phyloP scores from a whole-genome alignment of 1,284 basidiomycete genomes.

The Papiliotrema nemorosa region DNA sequence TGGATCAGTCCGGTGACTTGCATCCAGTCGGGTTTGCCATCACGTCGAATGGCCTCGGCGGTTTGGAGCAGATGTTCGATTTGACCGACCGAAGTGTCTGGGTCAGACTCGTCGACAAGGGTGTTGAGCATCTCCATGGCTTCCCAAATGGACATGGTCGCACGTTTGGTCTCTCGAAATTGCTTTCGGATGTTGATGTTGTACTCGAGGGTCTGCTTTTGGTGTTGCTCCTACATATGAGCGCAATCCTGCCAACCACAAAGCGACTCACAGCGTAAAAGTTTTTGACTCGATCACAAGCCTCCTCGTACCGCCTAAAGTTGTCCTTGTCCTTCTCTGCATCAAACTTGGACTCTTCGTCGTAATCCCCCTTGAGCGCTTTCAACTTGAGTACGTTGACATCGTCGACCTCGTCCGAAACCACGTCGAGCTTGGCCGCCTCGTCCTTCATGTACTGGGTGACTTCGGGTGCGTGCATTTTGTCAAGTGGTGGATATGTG shows the following conservation, averaged over 20 bases:
- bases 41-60: slow-evolving; percentile 81
- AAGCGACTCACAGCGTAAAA: slow-evolving; percentile 58
- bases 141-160: slow-evolving; percentile 65
- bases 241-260: not conserved
- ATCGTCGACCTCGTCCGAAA: slow-evolving; percentile 70
- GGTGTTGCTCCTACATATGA: slow-evolving; percentile 64
- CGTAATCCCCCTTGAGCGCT: slow-evolving; percentile 51
- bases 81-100: slow-evolving; percentile 60
- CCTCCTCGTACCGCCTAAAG: slow-evolving; percentile 54
- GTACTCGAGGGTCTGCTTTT: slow-evolving; percentile 81
- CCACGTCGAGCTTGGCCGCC: slow-evolving; percentile 56
- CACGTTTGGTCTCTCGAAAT: slow-evolving; percentile 29
- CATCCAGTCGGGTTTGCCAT: slow-evolving; percentile 70
- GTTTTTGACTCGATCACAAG: slow-evolving; percentile 78
- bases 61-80: slow-evolving; percentile 89
- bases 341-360: slow-evolving; percentile 65
- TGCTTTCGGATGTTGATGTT: slow-evolving; percentile 64
- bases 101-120: slow-evolving; percentile 69
- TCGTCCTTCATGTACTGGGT: slow-evolving; percentile 32
- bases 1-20: slow-evolving; percentile 84
- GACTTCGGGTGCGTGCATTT: slow-evolving; percentile 38
- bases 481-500: too few relatives aligned
- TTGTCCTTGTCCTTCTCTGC: slow-evolving; percentile 67
- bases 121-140: slow-evolving; percentile 87
- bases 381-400: slow-evolving; percentile 50